Evolutionary conservation across 257 asterid species (phyloP).

Genomic region (Fraxinus excelsior): DNA sequence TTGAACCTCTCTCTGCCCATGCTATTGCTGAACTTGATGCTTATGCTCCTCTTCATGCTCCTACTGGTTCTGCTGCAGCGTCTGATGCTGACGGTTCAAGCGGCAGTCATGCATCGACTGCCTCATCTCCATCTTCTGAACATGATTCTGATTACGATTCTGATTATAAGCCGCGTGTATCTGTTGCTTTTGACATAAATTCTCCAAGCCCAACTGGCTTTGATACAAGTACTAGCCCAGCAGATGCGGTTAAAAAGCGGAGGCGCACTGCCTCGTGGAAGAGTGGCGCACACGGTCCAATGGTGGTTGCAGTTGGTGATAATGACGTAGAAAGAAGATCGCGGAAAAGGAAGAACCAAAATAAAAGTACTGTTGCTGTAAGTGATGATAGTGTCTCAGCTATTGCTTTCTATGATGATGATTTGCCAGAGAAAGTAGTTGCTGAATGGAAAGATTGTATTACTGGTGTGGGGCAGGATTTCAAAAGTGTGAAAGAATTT

Average conservation of each 20-base stretch:
- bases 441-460: conserved; percentile 84
- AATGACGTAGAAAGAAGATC: conserved; percentile 41
- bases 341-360: conserved; percentile 37
- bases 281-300: conserved; percentile 61
- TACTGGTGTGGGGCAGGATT: conserved; percentile 82
- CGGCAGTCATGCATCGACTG: conserved; percentile 48
- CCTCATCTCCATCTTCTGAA: conserved; percentile 54
- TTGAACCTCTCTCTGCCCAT: conserved; percentile 21
- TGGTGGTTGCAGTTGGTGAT: conserved; percentile 50
- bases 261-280: conserved; percentile 79
- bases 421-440: conserved; percentile 72
- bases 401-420: conserved; percentile 53
- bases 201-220: conserved; percentile 38
- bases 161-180: conserved; percentile 56
- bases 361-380: conserved; percentile 12
- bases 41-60: conserved; percentile 31
- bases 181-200: conserved; percentile 33
- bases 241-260: conserved; percentile 90
- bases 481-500: conserved; percentile 66
- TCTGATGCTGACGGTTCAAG: conserved; percentile 54
- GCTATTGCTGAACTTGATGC: conserved; percentile 33
- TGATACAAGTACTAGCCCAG: conserved; percentile 65
- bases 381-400: conserved; percentile 35
- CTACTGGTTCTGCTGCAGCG: conserved; percentile 31
- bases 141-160: conserved; percentile 54